Percentiles rank a stretch among this genome's conserved stretches.
Conservation (phyloP, 352 stramenopile genomes). For the Thalassiosira pacifica region DNA sequence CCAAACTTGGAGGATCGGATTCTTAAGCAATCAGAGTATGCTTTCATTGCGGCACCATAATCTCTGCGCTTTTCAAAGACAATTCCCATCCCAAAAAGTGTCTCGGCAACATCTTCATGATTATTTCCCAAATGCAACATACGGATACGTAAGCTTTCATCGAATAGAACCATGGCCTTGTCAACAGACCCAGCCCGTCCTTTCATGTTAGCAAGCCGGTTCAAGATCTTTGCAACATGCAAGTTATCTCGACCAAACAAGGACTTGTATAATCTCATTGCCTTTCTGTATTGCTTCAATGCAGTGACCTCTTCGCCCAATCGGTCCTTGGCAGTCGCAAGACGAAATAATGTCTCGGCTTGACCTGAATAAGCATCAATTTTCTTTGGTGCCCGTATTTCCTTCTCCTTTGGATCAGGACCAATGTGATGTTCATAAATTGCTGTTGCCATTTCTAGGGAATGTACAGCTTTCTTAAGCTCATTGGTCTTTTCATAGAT, state of each 20-base stretch:
- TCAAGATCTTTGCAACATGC: constrained; percentile 70
- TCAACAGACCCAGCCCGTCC: constrained; percentile 68
- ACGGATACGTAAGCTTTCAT: constrained; percentile 78
- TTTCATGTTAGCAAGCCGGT: constrained; percentile 76
- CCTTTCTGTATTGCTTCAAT: constrained; percentile 69
- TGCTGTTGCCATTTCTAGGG: constrained; percentile 54
- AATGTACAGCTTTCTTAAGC: constrained; percentile 56
- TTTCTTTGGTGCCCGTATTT: constrained; percentile 62
- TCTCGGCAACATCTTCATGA: constrained; percentile 74
- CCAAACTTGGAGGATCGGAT: constrained; percentile 74
- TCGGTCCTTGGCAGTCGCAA: constrained; percentile 68
- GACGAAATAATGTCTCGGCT: constrained; percentile 70
- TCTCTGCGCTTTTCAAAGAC: constrained; percentile 68
- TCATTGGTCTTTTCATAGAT: constrained; percentile 72
- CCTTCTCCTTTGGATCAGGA: constrained; percentile 63
- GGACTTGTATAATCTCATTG: constrained; percentile 71
- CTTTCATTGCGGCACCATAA: constrained; percentile 75
- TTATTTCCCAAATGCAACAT: constrained; percentile 75
- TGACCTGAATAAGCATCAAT: constrained; percentile 66
- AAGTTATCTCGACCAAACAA: constrained; percentile 69
- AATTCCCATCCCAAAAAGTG: constrained; percentile 67
- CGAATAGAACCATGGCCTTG: constrained; percentile 76
- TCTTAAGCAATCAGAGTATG: constrained; percentile 71
- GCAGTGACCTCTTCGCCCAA: constrained; percentile 65
- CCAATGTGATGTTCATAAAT: constrained; percentile 74